These are phyloP conservation scores for Fusarium papillatum DNA, from an alignment of 2,329 filamentous ascomycete species.

Conservation along the genomic window DNA sequence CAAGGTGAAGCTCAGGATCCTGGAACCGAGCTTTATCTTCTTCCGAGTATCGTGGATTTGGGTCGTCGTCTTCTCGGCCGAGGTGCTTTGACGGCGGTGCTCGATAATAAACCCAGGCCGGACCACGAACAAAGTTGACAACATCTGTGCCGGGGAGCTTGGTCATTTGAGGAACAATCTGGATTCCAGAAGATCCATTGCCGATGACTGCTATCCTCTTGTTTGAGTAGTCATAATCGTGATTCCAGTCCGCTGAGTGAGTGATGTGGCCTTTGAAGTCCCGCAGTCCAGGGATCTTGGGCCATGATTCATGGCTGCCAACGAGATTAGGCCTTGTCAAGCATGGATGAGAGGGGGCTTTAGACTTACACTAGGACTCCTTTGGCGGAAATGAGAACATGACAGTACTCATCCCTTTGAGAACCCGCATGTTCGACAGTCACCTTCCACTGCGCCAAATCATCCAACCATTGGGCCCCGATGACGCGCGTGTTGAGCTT, in stretches of 20 bases:
- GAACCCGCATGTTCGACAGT: slow-evolving; percentile 29
- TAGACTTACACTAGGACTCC: slow-evolving; percentile 38
- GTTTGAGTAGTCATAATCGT: slow-evolving; percentile 34
- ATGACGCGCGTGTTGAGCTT: slow-evolving; percentile 50
- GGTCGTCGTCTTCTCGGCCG: slow-evolving; percentile 44
- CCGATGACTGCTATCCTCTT: slow-evolving; percentile 40
- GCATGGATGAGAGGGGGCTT: background rate
- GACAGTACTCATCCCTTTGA: slow-evolving; percentile 35
- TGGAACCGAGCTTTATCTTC: slow-evolving; percentile 63
- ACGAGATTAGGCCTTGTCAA: background rate
- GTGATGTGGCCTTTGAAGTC: slow-evolving; percentile 37
- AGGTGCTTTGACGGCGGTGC: slow-evolving; percentile 48
- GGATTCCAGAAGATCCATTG: slow-evolving; percentile 37
- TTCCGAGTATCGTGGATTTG: slow-evolving; percentile 45
- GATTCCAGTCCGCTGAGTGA: slow-evolving; percentile 38
- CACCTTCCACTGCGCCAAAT: slow-evolving; percentile 38
- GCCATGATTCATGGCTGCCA: slow-evolving; percentile 39
- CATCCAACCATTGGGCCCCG: slow-evolving; percentile 31
- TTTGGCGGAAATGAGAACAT: slow-evolving; percentile 38
- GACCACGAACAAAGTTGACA: slow-evolving; percentile 49
- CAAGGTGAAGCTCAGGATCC: slow-evolving; percentile 64
- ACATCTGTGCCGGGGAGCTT: slow-evolving; percentile 48
- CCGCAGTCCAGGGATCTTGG: slow-evolving; percentile 32
- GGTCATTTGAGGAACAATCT: slow-evolving; percentile 39
- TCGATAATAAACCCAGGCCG: slow-evolving; percentile 52